phyloP scores from a whole-genome alignment of 169 alveolate genomes.

The Hepatocystis sp. region DNA sequence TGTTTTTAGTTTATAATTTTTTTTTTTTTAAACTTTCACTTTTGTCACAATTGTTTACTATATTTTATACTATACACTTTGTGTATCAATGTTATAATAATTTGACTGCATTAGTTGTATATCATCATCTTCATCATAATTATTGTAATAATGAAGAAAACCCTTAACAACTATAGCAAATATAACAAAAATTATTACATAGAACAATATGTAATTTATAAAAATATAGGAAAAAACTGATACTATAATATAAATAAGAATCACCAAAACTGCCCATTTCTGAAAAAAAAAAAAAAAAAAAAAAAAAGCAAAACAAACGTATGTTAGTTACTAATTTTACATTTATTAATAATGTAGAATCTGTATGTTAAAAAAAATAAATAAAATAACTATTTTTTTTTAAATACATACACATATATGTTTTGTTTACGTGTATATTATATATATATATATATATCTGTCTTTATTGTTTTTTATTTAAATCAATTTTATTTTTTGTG shows the following conservation, averaged over 20 bases:
- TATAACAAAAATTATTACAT: conserved; percentile 21
- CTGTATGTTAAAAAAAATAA: no score
- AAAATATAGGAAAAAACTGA: conserved; percentile 51
- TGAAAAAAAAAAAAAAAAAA: conserved; percentile 40
- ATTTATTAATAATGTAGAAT: no score
- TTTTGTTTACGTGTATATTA: no score
- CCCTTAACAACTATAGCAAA: conserved; percentile 12
- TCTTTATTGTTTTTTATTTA: no score
- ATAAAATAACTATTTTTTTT: no score
- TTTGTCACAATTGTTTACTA: no score
- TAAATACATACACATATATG: no score
- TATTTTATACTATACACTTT: conserved; percentile 20
- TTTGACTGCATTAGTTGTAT: conserved; percentile 20
- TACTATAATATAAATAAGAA: conserved; percentile 27
- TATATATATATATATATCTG: no score
- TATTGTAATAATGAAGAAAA: conserved; percentile 27
- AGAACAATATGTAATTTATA: conserved; percentile 57
- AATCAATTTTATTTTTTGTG: neutral
- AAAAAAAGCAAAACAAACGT: neutral
- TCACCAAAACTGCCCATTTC: conserved; percentile 50
- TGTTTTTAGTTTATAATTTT: no score
- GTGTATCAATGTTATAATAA: conserved; percentile 59
- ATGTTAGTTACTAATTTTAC: no score
- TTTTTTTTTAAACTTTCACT: no score
- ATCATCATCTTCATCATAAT: conserved; percentile 7